These are phyloP conservation scores for Lachancea thermotolerans DNA, from an alignment of 805 yeast species.

Conservation along the genomic window DNA sequence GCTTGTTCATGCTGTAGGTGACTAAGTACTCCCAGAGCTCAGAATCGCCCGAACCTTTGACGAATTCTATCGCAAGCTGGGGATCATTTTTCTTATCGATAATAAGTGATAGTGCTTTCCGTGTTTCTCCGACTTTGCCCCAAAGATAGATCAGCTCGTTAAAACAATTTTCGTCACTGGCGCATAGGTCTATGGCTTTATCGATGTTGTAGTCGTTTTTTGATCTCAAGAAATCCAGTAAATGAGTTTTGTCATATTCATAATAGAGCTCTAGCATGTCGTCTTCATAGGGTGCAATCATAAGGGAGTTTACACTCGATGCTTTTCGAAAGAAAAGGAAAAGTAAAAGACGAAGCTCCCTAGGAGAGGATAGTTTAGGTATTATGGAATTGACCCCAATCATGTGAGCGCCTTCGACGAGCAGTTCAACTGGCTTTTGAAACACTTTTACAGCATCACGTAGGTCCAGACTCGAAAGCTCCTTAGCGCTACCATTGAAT, in stretches of 20 bases:
- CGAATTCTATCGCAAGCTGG: constrained; percentile 72
- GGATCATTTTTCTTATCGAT: constrained; percentile 76
- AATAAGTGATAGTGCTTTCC: constrained; percentile 68
- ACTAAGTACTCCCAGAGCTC: constrained; percentile 80
- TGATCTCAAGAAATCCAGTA: constrained; percentile 55
- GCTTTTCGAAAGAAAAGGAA: constrained; percentile 61
- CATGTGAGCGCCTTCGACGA: constrained; percentile 62
- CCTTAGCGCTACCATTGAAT: constrained; percentile 29
- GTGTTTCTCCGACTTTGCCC: constrained; percentile 76
- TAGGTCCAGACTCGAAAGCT: constrained; percentile 37
- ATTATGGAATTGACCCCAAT: constrained; percentile 50
- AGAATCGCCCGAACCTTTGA: constrained; percentile 54
- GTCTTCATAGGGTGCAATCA: constrained; percentile 55
- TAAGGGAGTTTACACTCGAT: constrained; percentile 47
- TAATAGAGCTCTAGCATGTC: constrained; percentile 60
- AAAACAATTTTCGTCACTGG: constrained; percentile 35
- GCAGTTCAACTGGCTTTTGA: constrained; percentile 41
- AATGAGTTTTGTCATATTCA: constrained; percentile 44
- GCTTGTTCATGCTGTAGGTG: constrained; percentile 61
- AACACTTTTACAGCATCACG: constrained; percentile 36
- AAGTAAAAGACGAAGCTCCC: constrained; percentile 42
- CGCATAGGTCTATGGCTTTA: constrained; percentile 59
- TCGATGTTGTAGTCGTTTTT: constrained; percentile 62
- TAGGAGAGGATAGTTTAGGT: constrained; percentile 35
- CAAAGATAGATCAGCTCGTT: constrained; percentile 76